Percentiles rank a stretch among this genome's conserved stretches.
These are phyloP conservation scores for Boletellus ananas DNA, from an alignment of 768 basidiomycete genomes.

Conservation along the genomic window DNA sequence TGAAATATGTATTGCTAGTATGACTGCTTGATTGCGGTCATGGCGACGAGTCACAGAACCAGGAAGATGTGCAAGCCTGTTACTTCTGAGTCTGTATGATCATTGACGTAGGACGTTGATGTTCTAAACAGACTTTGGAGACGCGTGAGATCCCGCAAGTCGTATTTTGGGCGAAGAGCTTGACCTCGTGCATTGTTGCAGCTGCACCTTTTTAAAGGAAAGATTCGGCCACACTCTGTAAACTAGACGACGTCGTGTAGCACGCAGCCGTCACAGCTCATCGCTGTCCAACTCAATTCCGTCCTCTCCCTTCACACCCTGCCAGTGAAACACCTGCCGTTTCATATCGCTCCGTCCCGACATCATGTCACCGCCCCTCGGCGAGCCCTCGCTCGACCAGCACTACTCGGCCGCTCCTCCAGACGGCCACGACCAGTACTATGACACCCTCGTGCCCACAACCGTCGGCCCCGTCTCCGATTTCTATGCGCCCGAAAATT, in stretches of 20 bases:
- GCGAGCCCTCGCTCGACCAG: conserved; percentile 19
- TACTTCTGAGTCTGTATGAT: conserved; percentile 6
- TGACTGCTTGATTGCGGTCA: conserved; percentile 10
- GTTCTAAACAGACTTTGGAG: conserved; percentile 16
- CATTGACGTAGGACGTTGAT: conserved; percentile 16
- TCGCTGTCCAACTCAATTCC: background rate
- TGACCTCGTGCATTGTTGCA: conserved; percentile 22
- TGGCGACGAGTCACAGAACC: conserved; percentile 27
- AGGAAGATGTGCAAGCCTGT: too few relatives aligned
- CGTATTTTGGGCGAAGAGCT: conserved; percentile 21
- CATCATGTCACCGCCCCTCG: conserved; percentile 29
- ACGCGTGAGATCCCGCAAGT: conserved; percentile 21
- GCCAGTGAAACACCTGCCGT: conserved; percentile 8
- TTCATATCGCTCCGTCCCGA: conserved; percentile 20
- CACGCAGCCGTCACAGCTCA: conserved; percentile 1
- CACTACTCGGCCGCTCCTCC: conserved; percentile 8
- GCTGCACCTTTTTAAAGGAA: conserved; percentile 22
- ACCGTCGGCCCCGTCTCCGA: conserved; percentile 13
- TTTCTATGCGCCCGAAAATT: conserved; percentile 27
- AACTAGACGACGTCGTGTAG: conserved; percentile 23
- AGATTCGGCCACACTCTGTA: conserved; percentile 1
- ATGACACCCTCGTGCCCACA: conserved; percentile 20
- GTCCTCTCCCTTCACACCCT: conserved; percentile 5
- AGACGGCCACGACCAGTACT: conserved; percentile 22
- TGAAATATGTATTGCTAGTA: conserved; percentile 14